Evolutionary conservation across 192 early-diverging fungal species (phyloP), one percentile per base, ranked within the genome.

Genomic region (Backusella morwellensis): DNA sequence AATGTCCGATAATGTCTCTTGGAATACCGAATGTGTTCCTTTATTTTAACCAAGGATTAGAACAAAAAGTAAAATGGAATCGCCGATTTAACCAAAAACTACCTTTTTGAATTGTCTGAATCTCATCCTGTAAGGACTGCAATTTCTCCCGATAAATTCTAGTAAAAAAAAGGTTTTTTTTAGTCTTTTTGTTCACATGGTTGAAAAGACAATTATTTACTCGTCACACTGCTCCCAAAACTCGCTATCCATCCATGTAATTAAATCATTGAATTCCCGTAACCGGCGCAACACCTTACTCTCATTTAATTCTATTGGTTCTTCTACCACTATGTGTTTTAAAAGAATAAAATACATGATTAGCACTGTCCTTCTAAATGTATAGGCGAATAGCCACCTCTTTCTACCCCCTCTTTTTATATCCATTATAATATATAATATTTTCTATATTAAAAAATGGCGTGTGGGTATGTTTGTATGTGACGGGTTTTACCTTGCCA

Each of bases 101-200:
- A 75, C 80, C 80, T 56, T 78, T 44, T 78, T 82, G 80, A 72
- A 82, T 82, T 21, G 50, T 66, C 35, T 78, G 76, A 29, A 82
- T 42, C 54, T 82, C 80, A 68, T 82, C 74, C 67, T 82, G 80
- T 68, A 82, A 41, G 11, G 77, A 67, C 35, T 74, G 50, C 23
- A 77, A 63, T 75, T 78, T 77, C 14, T 82, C 80, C 71, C 59
- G 68, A 56, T 82, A 82, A 40, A 82, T 73, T 68, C 80, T 82
- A 73, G 14, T 69, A 67, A 29, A 68, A 71, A 71, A 35, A 72
- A 72, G 26, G 19, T 17, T 50, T 50, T n/a, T 50, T 50, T 38
- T 36, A 68, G 67, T 36, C 67, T 38, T 68, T 68, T 34, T 68
- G 32, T 38, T 68, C 67, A 68, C 35, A 38, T 68, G 67, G 32